Conservation (phyloP, 176 grass and related monocot species). For the Themeda triandra region DNA sequence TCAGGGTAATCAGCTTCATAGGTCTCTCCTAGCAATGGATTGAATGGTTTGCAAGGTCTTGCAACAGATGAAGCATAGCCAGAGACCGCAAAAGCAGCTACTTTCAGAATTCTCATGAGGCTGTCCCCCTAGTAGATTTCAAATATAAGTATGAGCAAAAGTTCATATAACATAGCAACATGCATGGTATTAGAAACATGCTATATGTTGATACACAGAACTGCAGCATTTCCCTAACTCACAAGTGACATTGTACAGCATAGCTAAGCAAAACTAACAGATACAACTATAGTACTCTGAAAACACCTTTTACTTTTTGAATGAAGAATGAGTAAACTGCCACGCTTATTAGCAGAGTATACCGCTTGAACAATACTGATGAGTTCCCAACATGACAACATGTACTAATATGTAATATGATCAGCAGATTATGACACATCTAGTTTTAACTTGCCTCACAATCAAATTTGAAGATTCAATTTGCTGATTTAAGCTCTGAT, state of each 20-base stretch:
- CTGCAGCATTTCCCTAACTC: background rate
- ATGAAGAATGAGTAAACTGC: slow-evolving; percentile 4
- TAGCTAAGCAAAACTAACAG: slow-evolving; percentile 14
- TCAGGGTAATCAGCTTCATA: slow-evolving; percentile 92
- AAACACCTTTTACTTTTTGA: background rate
- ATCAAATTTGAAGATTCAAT: background rate
- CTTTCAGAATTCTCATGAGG: slow-evolving; percentile 93
- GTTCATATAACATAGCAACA: slow-evolving; percentile 5
- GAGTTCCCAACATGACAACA: background rate
- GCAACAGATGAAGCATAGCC: slow-evolving; percentile 91
- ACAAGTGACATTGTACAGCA: background rate
- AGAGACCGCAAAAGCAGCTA: slow-evolving; percentile 88
- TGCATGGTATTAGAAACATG: background rate
- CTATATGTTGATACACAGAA: background rate
- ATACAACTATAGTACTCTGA: slow-evolving; percentile 13
- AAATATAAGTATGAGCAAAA: slow-evolving; percentile 25
- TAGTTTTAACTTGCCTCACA: background rate
- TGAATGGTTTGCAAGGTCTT: slow-evolving; percentile 94
- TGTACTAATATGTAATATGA: background rate
- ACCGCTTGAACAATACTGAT: background rate
- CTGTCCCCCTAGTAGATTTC: slow-evolving; percentile 74
- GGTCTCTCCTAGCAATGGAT: slow-evolving; percentile 94
- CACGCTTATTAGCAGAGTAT: slow-evolving; percentile 1
- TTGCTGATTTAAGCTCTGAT: background rate
- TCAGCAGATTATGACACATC: background rate